Evolutionary conservation across 495 filamentous ascomycete genomes (phyloP).

Genomic region (Aspergillus carlsbadensis): DNA sequence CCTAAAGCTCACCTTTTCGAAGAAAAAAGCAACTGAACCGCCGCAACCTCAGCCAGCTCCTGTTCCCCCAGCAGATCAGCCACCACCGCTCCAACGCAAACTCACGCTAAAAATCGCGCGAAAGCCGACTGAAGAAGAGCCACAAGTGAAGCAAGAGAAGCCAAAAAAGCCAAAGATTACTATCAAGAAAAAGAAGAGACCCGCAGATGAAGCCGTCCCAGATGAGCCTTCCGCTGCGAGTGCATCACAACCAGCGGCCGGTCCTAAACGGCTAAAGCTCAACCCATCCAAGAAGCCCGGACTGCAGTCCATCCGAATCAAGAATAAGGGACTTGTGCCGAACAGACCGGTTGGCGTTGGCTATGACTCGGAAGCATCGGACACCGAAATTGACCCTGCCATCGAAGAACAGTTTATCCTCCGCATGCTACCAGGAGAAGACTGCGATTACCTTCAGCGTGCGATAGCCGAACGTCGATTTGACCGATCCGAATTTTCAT

Average conservation of each 20-base stretch:
- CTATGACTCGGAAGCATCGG: constrained; percentile 95
- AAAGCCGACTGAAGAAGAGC: constrained; percentile 31
- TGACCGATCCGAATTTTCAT: constrained; percentile 63
- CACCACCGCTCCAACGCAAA: constrained; percentile 34
- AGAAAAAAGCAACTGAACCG: constrained; percentile 35
- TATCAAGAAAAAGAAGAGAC: constrained; percentile 39
- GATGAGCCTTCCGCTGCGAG: constrained; percentile 24
- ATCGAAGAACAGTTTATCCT: constrained; percentile 88
- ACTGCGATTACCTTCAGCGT: constrained; percentile 76
- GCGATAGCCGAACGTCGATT: constrained; percentile 71
- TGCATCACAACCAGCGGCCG: constrained; percentile 19
- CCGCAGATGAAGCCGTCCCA: constrained; percentile 28
- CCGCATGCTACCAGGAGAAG: constrained; percentile 79
- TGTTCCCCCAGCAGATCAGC: constrained; percentile 28
- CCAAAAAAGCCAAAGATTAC: constrained; percentile 48
- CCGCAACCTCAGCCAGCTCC: constrained; percentile 29
- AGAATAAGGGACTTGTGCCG: constrained; percentile 60
- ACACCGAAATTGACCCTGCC: constrained; percentile 79
- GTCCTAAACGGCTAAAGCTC: constrained; percentile 45
- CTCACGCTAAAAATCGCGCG: constrained; percentile 53
- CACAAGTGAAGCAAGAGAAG: constrained; percentile 22
- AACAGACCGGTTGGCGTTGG: constrained; percentile 72
- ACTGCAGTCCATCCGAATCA: constrained; percentile 51
- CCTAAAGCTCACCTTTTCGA: constrained; percentile 53
- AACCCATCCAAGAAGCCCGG: constrained; percentile 44